phyloP scores from a whole-genome alignment of 306 rosid species.

The Parietaria judaica region DNA sequence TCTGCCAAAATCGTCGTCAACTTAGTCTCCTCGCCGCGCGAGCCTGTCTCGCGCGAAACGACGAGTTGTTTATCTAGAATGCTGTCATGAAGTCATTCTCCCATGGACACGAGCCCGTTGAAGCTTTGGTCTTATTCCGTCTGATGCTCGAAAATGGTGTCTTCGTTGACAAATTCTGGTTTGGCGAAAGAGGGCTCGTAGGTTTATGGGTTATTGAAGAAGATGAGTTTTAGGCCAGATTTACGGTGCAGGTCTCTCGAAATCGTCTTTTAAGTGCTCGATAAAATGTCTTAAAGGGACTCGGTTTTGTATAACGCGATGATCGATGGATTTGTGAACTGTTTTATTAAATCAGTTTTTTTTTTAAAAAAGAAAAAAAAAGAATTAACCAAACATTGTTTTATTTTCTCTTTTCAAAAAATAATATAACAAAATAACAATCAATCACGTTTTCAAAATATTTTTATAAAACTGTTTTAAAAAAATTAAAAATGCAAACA shows the following conservation, averaged over 20 bases:
- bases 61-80: constrained; percentile 75
- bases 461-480: too few species aligned
- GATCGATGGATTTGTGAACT: constrained; percentile 65
- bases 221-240: constrained; percentile 39
- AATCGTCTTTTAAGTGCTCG: constrained; percentile 44
- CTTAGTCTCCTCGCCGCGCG: constrained; percentile 55
- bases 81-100: constrained; percentile 60
- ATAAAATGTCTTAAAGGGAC: constrained; percentile 45
- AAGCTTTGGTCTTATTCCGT: constrained; percentile 37
- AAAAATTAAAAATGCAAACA: too few species aligned
- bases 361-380: too few species aligned
- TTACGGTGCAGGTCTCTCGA: constrained; percentile 41
- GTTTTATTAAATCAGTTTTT: constrained; percentile 25
- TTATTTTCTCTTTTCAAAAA: too few species aligned
- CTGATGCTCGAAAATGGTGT: constrained; percentile 63
- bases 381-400: too few species aligned
- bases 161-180: constrained; percentile 46
- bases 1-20: constrained; percentile 47
- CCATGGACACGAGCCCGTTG: constrained; percentile 53
- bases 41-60: constrained; percentile 27
- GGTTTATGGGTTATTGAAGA: constrained; percentile 57
- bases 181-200: constrained; percentile 52
- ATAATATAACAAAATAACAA: too few species aligned
- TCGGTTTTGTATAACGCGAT: constrained; percentile 63
- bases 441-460: too few species aligned